These are phyloP conservation scores for Aureobasidium sp. DNA, from an alignment of 2,329 filamentous ascomycete genomes.

Conservation along the genomic window DNA sequence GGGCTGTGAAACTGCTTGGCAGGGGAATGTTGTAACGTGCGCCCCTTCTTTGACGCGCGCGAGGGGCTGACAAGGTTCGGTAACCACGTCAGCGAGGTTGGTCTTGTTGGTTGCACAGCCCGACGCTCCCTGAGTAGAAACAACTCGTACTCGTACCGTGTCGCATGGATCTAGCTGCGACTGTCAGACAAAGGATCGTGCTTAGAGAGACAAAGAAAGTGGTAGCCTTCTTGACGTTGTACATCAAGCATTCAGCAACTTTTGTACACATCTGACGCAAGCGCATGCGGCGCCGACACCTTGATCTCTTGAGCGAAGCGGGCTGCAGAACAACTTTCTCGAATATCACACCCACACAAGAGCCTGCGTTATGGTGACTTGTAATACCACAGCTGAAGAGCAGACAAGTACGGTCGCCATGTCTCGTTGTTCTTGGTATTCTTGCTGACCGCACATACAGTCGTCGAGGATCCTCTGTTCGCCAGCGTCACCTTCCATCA, in stretches of 20 bases:
- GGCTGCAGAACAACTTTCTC: slow-evolving; percentile 1
- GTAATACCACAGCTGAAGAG: slow-evolving; percentile 46
- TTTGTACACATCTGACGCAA: not conserved
- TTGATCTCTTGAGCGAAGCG: not conserved
- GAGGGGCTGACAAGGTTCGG: not conserved
- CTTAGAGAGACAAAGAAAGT: not conserved
- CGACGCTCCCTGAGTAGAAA: not conserved
- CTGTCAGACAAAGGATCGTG: not conserved
- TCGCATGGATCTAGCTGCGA: not conserved
- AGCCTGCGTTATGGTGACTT: slow-evolving; percentile 26
- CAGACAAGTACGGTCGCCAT: slow-evolving; percentile 32
- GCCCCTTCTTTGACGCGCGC: slow-evolving; percentile 4
- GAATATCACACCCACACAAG: not conserved
- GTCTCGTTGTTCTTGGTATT: not conserved
- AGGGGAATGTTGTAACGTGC: not conserved
- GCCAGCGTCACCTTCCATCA: slow-evolving; percentile 48
- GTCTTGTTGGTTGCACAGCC: not conserved
- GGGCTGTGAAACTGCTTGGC: slow-evolving; percentile 3
- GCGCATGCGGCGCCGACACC: slow-evolving; percentile 8
- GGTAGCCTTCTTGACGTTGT: not conserved
- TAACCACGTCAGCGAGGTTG: slow-evolving; percentile 6
- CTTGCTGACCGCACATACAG: slow-evolving; percentile 22
- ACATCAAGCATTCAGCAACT: not conserved
- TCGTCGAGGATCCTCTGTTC: slow-evolving; percentile 46
- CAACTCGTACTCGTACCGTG: not conserved